A percentile compares a stretch with the other conserved stretches of the same genome.
These are phyloP conservation scores for Monosporascus sp. DNA, from an alignment of 2,329 filamentous ascomycete species.

Conservation along the genomic window DNA sequence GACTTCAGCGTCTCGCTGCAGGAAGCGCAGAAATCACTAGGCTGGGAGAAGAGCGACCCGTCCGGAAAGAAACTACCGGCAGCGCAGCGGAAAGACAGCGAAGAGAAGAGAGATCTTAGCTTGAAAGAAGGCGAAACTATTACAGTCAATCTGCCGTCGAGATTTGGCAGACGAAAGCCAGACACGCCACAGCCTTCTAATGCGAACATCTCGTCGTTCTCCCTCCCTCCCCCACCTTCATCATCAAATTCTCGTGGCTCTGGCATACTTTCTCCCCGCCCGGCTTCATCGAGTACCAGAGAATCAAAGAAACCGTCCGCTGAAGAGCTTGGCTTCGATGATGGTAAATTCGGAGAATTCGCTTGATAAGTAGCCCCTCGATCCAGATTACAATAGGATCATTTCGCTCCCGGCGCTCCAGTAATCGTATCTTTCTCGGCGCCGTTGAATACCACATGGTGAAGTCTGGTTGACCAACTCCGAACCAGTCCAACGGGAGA, in stretches of 20 bases:
- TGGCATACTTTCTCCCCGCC: slow-evolving; percentile 58
- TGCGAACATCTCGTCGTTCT: slow-evolving; percentile 52
- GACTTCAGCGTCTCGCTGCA: slow-evolving; percentile 78
- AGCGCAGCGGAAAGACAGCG: slow-evolving; percentile 33
- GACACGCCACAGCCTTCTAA: slow-evolving; percentile 18
- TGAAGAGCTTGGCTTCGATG: slow-evolving; percentile 73
- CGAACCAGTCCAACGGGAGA: too few species aligned
- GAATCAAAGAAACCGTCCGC: slow-evolving; percentile 48
- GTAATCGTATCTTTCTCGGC: too few species aligned
- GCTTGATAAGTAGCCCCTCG: slow-evolving; percentile 32
- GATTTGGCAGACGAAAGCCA: slow-evolving; percentile 44
- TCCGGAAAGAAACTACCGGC: slow-evolving; percentile 29
- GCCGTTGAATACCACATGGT: too few species aligned
- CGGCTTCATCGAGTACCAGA: slow-evolving; percentile 56
- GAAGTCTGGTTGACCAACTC: too few species aligned
- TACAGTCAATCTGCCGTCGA: slow-evolving; percentile 67
- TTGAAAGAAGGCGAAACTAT: slow-evolving; percentile 89
- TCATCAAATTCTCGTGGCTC: slow-evolving; percentile 24
- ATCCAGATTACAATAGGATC: neutral
- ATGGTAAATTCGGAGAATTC: slow-evolving; percentile 86
- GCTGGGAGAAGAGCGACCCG: slow-evolving; percentile 44
- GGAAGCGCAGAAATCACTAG: slow-evolving; percentile 67
- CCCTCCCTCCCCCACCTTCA: slow-evolving; percentile 65
- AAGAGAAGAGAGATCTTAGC: slow-evolving; percentile 70
- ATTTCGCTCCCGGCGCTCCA: neutral